Percentiles rank a stretch among this genome's conserved stretches.
phyloP scores from a whole-genome alignment of 164 flowering plant species.

The Santalum album region DNA sequence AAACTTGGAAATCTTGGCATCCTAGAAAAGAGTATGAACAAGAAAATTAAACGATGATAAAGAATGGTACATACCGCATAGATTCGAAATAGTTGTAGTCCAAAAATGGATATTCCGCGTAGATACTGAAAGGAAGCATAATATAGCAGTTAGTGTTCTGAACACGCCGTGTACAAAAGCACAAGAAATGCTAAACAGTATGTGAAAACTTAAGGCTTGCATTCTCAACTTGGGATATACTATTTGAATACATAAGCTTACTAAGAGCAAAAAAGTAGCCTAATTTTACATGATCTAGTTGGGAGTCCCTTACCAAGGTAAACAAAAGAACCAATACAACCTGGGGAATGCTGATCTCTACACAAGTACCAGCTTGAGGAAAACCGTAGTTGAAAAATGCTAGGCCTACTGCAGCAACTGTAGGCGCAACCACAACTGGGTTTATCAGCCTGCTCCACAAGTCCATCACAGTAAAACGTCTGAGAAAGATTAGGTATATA shows the following conservation, averaged over 20 bases:
- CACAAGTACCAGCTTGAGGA: constrained; percentile 86
- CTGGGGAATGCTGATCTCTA: constrained; percentile 75
- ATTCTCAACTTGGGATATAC: not conserved
- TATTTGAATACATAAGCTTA: not conserved
- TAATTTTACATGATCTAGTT: not conserved
- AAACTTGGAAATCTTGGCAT: no score
- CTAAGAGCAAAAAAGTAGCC: not conserved
- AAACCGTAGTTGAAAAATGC: constrained; percentile 92
- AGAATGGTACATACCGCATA: constrained; percentile 63
- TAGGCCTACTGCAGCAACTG: constrained; percentile 88
- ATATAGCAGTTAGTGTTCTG: constrained; percentile 2
- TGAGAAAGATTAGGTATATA: not conserved
- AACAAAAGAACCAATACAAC: constrained; percentile 69
- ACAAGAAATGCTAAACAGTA: not conserved
- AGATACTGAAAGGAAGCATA: constrained; percentile 50
- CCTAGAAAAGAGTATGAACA: no score
- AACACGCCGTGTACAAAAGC: not conserved
- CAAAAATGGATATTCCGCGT: constrained; percentile 68
- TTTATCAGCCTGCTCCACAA: constrained; percentile 63
- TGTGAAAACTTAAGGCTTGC: not conserved
- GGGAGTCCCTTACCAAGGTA: constrained; percentile 49
- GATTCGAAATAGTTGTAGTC: constrained; percentile 61
- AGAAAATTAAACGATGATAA: not conserved
- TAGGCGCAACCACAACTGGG: constrained; percentile 89
- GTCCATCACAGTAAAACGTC: not conserved